Evolutionary conservation across 176 grass and related monocot genomes (phyloP), one percentile per base, ranked within the genome.

Genomic region (Olyra latifolia): DNA sequence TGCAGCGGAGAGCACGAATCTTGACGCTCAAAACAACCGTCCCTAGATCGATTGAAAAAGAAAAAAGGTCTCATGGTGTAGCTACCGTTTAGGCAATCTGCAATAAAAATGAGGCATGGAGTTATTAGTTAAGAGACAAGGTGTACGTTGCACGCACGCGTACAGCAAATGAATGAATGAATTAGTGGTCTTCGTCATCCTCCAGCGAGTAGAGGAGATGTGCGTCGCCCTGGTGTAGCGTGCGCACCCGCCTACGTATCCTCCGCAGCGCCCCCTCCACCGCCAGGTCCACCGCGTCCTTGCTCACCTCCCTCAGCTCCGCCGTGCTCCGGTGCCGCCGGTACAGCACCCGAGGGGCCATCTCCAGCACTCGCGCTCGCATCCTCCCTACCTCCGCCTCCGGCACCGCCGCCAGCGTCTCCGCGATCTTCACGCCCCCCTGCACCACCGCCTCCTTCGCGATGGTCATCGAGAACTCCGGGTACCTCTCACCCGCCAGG

Each of bases 371-470:
- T n/a, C 65, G 39, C 52, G 85, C 24, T 62, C 67, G 78, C 92
- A 94, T 94, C 68, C 72, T 56, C 30, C 76, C 48, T 83, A 95
- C 89, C 80, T 78, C n/a, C 40, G 10, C 76, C n/a, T n/a, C 86
- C 11, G 92, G 80, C 52, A 94, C 72, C 44, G 83, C 77, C 38
- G 44, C 44, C 3, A 95, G 81, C 58, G 79, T 66, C 39, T 85
- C 74, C 8, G 61, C 59, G 56, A 86, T 76, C 56, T 38, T 48
- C 32, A 50, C 63, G 17, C 78, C 73, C 10, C 87, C 84, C 79
- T 87, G 87, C 40, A 95, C 92, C 13, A 91, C 92, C 2, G 83
- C 38, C 62, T 89, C 92, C 82, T 89, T 89, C 0, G 86, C 81
- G 15, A 95, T 87, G 48, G 62, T 62, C 48, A 89, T 80, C 3